phyloP scores from a whole-genome alignment of 345 rosid species.

The Eucalyptus cloeziana region DNA sequence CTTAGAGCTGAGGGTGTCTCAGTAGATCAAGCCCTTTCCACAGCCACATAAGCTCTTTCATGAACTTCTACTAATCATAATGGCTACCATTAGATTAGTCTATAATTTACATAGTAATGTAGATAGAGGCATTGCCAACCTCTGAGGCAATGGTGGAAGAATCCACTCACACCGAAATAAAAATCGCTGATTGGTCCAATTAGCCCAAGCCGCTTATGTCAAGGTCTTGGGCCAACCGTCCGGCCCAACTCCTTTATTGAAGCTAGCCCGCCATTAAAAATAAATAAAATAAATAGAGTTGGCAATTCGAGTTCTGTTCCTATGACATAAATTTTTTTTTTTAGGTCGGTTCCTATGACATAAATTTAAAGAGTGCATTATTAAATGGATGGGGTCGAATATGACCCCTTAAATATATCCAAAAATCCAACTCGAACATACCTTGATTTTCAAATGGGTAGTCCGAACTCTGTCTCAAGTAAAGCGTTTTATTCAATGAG shows the following conservation, averaged over 20 bases:
- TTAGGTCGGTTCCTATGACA: background rate
- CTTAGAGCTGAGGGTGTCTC: no score
- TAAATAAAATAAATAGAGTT: background rate
- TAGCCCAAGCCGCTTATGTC: background rate
- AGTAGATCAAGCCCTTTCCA: background rate
- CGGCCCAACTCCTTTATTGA: background rate
- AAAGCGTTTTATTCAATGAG: background rate
- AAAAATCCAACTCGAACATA: background rate
- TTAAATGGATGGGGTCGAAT: background rate
- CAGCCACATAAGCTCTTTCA: background rate
- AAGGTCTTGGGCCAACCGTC: background rate
- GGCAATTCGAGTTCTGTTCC: background rate
- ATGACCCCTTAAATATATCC: background rate
- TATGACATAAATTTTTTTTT: background rate
- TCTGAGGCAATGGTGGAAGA: background rate
- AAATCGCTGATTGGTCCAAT: background rate
- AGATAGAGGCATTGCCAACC: no score
- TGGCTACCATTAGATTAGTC: background rate
- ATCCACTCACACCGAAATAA: background rate
- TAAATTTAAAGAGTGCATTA: background rate
- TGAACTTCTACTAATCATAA: no score
- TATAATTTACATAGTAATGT: background rate
- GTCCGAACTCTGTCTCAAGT: accelerated
- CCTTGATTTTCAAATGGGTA: background rate
- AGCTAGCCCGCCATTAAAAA: background rate